Evolutionary conservation across 441 rosid species (phyloP).

Genomic region (Arabidopsis lyrata): DNA sequence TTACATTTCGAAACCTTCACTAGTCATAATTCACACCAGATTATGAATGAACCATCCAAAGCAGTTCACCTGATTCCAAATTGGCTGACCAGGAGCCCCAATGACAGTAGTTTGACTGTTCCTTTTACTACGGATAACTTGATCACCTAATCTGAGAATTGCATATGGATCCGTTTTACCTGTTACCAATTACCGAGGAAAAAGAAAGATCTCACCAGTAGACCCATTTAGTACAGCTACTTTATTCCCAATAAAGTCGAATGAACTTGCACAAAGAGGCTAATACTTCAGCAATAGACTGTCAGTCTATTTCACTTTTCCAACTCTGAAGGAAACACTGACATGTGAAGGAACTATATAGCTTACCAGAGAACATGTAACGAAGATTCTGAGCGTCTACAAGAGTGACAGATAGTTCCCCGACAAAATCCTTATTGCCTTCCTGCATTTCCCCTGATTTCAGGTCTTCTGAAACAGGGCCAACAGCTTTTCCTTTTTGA

Average conservation of each 20-base stretch:
- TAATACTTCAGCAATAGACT: not conserved
- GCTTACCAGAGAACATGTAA: slow-evolving; percentile 67
- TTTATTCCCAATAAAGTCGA: not conserved
- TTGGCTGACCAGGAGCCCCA: slow-evolving; percentile 88
- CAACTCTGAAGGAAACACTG: not conserved
- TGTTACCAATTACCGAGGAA: slow-evolving; percentile 38
- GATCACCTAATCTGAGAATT: slow-evolving; percentile 72
- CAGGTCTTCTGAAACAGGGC: slow-evolving; percentile 62
- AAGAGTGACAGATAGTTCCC: slow-evolving; percentile 84
- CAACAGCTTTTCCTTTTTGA: slow-evolving; percentile 84
- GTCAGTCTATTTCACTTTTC: not conserved
- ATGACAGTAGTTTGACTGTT: slow-evolving; percentile 89
- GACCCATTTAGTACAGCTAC: slow-evolving; percentile 1
- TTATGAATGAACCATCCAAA: slow-evolving; percentile 13
- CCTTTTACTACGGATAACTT: slow-evolving; percentile 81
- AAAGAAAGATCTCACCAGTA: slow-evolving; percentile 4
- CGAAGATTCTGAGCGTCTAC: slow-evolving; percentile 85
- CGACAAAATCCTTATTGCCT: slow-evolving; percentile 78
- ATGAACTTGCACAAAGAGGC: not conserved
- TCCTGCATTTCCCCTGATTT: slow-evolving; percentile 77
- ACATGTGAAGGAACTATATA: not conserved
- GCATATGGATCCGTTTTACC: slow-evolving; percentile 92
- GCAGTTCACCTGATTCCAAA: slow-evolving; percentile 85
- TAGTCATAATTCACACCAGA: slow-evolving; percentile 19
- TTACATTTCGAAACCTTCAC: slow-evolving; percentile 6